Conservation (phyloP, 495 filamentous ascomycete genomes). For the Aspergillus wentii region DNA sequence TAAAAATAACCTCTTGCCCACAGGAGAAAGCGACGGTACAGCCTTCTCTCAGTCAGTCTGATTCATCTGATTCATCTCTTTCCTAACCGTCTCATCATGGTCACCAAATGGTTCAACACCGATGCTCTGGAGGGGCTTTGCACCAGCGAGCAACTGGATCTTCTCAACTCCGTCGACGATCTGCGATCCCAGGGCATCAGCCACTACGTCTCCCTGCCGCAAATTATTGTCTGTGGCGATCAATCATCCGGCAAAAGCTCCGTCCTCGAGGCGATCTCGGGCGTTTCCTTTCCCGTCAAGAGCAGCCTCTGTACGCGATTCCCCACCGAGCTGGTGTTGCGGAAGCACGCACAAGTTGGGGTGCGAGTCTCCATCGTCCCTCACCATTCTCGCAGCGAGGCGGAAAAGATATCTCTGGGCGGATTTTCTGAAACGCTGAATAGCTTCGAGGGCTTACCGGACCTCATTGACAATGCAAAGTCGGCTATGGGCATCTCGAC, state of each 20-base stretch:
- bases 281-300: slow-evolving; percentile 52
- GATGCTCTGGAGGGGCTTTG: slow-evolving; percentile 12
- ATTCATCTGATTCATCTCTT: too few relatives aligned
- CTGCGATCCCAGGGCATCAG: slow-evolving; percentile 54
- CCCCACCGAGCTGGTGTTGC: slow-evolving; percentile 53
- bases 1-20: too few relatives aligned
- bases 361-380: too few relatives aligned
- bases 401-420: neutral
- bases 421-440: slow-evolving; percentile 15
- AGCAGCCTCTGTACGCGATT: slow-evolving; percentile 53
- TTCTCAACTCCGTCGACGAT: slow-evolving; percentile 53
- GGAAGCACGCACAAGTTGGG: too few relatives aligned
- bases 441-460: slow-evolving; percentile 25
- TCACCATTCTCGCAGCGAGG: too few relatives aligned
- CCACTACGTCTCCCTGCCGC: slow-evolving; percentile 48
- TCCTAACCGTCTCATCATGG: too few relatives aligned
- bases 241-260: slow-evolving; percentile 62
- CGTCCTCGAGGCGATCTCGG: slow-evolving; percentile 61
- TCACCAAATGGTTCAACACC: slow-evolving; percentile 6
- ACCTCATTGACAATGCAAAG: slow-evolving; percentile 46
- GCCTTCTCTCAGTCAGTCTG: too few relatives aligned
- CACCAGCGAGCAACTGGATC: slow-evolving; percentile 36
- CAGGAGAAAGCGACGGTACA: too few relatives aligned
- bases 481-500: slow-evolving; percentile 45
- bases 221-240: slow-evolving; percentile 63